Conservation (phyloP, 352 stramenopile species). For the Globisporangium paroecandrum region DNA sequence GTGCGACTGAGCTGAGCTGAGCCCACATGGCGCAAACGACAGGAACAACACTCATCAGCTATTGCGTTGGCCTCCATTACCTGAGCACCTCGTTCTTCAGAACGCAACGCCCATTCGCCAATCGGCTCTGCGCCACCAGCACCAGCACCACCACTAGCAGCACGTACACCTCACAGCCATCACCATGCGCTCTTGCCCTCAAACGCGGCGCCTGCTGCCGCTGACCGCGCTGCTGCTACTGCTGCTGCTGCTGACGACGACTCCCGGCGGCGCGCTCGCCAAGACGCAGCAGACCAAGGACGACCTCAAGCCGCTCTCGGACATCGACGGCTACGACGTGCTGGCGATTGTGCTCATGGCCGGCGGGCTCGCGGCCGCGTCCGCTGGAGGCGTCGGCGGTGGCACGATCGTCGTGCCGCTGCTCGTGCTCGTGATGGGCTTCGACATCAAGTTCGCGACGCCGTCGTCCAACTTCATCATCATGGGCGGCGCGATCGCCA, state of each 20-base stretch:
- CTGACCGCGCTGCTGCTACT: background rate
- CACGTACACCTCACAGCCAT: background rate
- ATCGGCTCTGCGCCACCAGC: background rate
- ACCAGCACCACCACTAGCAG: background rate
- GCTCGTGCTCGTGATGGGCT: slow-evolving; percentile 61
- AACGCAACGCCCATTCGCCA: background rate
- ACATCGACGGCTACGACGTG: slow-evolving; percentile 38
- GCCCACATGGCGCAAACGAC: background rate
- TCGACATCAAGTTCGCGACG: slow-evolving; percentile 66
- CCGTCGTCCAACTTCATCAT: slow-evolving; percentile 62
- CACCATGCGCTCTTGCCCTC: background rate
- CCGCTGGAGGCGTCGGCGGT: slow-evolving; percentile 46
- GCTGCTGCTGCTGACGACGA: background rate
- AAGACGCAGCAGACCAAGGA: slow-evolving; percentile 18
- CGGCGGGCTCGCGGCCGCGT: slow-evolving; percentile 40
- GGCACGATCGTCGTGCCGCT: slow-evolving; percentile 51
- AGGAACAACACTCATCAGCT: background rate
- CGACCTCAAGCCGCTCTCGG: slow-evolving; percentile 28
- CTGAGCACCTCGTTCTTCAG: background rate
- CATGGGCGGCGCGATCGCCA: slow-evolving; percentile 58
- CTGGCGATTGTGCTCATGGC: slow-evolving; percentile 50
- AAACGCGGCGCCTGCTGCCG: background rate
- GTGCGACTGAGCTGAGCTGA: background rate
- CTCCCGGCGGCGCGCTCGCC: background rate
- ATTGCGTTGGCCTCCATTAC: background rate